phyloP scores from a whole-genome alignment of 352 stramenopile species.

The Pythium rishiriense region DNA sequence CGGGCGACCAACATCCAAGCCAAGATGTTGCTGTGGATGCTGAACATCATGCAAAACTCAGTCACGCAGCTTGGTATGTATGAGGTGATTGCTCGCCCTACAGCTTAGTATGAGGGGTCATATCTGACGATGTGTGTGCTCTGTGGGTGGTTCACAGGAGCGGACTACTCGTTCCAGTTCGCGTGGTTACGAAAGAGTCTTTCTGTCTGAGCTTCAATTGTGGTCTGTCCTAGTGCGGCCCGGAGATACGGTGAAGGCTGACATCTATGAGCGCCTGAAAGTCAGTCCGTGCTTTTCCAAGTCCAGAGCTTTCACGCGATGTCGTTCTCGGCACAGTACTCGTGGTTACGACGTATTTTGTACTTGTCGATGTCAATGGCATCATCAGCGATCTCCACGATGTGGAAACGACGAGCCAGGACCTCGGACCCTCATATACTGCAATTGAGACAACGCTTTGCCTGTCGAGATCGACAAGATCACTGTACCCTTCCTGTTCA shows the following conservation, averaged over 20 bases:
- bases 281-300: too few species aligned
- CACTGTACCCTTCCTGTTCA: conserved; percentile 1
- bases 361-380: not conserved
- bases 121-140: not conserved
- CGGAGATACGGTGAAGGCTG: too few species aligned
- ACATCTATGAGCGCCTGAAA: too few species aligned
- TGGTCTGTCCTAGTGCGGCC: too few species aligned
- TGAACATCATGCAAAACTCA: conserved; percentile 22
- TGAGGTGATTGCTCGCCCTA: too few species aligned
- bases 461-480: conserved; percentile 11
- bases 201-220: too few species aligned
- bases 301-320: conserved; percentile 9
- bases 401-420: not conserved
- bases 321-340: not conserved
- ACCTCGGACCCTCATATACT: not conserved
- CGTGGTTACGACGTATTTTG: not conserved
- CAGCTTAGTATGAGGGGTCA: too few species aligned
- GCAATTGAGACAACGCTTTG: not conserved
- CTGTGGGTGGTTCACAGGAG: not conserved
- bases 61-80: conserved; percentile 4
- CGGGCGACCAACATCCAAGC: conserved; percentile 18
- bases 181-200: conserved; percentile 5
- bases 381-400: not conserved
- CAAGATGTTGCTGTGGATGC: conserved; percentile 24
- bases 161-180: conserved; percentile 28